Base-by-base conservation (phyloP, 139 green algal genomes). In the Chlamydomonas sp. region DNA sequence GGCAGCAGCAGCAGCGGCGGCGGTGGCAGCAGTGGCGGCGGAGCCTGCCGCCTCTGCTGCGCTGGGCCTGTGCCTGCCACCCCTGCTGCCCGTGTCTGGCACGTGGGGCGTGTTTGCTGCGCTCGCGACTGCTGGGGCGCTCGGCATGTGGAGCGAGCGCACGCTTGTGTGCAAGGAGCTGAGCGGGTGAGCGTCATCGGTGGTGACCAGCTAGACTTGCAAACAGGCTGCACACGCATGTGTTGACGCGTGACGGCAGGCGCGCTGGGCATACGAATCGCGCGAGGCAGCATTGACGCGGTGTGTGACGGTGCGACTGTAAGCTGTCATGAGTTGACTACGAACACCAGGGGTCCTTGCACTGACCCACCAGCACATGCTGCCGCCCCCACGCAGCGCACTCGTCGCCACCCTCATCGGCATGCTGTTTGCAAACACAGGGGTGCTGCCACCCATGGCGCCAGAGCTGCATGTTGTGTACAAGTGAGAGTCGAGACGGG, bases 131-230 rank as follows among this genome's bases (percentile, higher is more conserved):
- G 82, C 84, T 10, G 86, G 76, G 8, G 74, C 79, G 20, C 76
- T 84, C 36, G 87, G 85, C 16, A 60, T 91, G n/a, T 89, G 83
- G 81, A 78, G 48, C 26, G 81, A 88, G 34, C 76, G 64, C 2
- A 92, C 86, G 0, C 74, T 72, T n/a, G 72, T 83, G 37, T 89
- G 90, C 24, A 84, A 82, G 70, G 83, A 89, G 58, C 81, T 96
- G 48, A 92, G 85, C 69, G 90, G 82, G 80, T 85, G 67, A 29
- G 71, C 33, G 31, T 35, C 22, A 16, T 49, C 24, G 50, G 48
- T 3, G 30, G 20, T 64, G 8, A 6, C 58, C 3, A 6, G 34
- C 62, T 37, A 28, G 3, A 49, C 66, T 2, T 29, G 57, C 5
- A 13, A 60, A n/a, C n/a, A n/a, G n/a, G n/a, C n/a, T n/a, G n/a